These are phyloP conservation scores for Diaporthe longicolla DNA, from an alignment of 2,329 filamentous ascomycete genomes.

Conservation along the genomic window DNA sequence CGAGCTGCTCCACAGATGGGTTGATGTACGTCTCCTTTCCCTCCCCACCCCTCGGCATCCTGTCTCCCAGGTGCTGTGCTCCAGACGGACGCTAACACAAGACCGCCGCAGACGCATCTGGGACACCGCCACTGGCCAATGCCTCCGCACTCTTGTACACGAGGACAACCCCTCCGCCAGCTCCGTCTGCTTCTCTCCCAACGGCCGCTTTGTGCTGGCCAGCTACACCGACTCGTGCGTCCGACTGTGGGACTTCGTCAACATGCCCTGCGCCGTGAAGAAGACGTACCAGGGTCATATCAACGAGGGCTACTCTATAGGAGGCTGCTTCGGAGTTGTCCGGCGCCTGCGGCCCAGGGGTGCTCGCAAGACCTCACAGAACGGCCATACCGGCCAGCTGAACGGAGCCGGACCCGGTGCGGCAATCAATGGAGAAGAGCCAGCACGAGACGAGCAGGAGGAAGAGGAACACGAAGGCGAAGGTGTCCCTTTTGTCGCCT, in stretches of 20 bases:
- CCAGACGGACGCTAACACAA: conserved; percentile 31
- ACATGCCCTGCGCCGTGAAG: conserved; percentile 80
- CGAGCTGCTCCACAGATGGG: conserved; percentile 91
- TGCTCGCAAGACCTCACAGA: conserved; percentile 16
- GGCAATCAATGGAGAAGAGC: conserved; percentile 43
- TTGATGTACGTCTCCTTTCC: conserved; percentile 75
- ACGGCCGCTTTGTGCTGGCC: conserved; percentile 92
- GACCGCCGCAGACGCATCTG: conserved; percentile 78
- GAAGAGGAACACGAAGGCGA: conserved; percentile 45
- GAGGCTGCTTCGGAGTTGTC: conserved; percentile 81
- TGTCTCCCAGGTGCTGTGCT: background rate
- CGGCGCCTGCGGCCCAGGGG: conserved; percentile 43
- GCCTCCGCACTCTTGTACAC: conserved; percentile 92
- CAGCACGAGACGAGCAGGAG: conserved; percentile 35
- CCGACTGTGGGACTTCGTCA: conserved; percentile 94
- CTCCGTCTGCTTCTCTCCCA: conserved; percentile 92
- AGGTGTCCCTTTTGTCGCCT: conserved; percentile 75
- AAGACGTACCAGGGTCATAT: conserved; percentile 97
- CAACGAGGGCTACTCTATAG: conserved; percentile 88
- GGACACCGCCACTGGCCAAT: conserved; percentile 96
- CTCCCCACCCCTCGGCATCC: background rate
- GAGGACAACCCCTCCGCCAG: conserved; percentile 95
- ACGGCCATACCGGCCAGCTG: conserved; percentile 38
- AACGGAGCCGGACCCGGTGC: conserved; percentile 44
- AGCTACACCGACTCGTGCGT: conserved; percentile 93